These are phyloP conservation scores for Glutinoglossum americanum DNA, from an alignment of 495 filamentous ascomycete species.

Conservation along the genomic window DNA sequence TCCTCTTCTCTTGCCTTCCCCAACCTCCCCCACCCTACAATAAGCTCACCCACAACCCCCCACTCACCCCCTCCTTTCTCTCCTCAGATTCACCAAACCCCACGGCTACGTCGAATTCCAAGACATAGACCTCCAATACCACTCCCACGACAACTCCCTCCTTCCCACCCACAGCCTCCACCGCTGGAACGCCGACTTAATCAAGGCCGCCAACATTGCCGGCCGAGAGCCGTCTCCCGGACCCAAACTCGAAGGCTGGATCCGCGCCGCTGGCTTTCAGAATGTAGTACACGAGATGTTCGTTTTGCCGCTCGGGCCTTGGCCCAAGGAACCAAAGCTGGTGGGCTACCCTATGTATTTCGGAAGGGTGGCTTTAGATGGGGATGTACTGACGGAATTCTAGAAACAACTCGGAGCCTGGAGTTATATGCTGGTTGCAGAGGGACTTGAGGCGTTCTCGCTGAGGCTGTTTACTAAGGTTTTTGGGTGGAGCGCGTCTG, in stretches of 20 bases:
- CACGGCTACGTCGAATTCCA: constrained; percentile 10
- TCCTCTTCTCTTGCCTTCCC: background rate
- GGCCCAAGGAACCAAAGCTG: constrained; percentile 8
- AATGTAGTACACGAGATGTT: constrained; percentile 5
- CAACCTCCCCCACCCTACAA: too few relatives aligned
- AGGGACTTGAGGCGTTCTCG: constrained; percentile 6
- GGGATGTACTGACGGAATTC: background rate
- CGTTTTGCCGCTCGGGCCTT: constrained; percentile 4
- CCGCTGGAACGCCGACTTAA: constrained; percentile 2
- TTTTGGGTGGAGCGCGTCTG: constrained; percentile 15
- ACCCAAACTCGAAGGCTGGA: constrained; percentile 3
- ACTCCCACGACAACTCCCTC: constrained; percentile 8
- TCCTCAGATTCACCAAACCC: constrained; percentile 6
- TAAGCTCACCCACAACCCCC: background rate
- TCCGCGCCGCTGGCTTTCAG: constrained; percentile 7
- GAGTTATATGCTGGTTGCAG: background rate
- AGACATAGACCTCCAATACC: constrained; percentile 4
- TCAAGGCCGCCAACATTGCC: constrained; percentile 4
- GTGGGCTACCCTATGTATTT: background rate
- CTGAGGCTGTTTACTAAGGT: constrained; percentile 8
- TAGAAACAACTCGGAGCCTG: constrained; percentile 3
- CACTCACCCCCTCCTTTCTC: background rate
- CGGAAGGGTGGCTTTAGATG: too few relatives aligned
- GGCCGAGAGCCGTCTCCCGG: constrained; percentile 5
- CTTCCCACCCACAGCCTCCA: background rate